Evolutionary conservation across 371 early-diverging fungal species (phyloP).

Genomic region (Mortierella sp.): DNA sequence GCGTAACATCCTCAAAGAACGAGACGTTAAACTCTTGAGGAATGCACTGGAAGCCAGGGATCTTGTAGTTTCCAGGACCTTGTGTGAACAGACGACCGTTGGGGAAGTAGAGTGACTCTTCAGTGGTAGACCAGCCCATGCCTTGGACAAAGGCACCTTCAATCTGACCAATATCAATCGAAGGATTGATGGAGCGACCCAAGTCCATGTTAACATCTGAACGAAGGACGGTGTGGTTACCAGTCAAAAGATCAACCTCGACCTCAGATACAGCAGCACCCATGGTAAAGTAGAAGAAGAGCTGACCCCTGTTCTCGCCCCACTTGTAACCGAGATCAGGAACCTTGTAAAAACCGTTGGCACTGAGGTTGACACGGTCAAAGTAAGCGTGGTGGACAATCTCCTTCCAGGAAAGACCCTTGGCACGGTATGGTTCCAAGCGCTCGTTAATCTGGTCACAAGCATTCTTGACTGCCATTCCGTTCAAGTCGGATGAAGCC

Average conservation of each 20-base stretch:
- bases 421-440: constrained; percentile 55
- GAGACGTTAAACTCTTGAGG: constrained; percentile 79
- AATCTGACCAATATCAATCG: constrained; percentile 86
- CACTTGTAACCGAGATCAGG: constrained; percentile 81
- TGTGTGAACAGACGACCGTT: constrained; percentile 76
- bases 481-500: constrained; percentile 81
- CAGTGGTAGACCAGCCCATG: constrained; percentile 80
- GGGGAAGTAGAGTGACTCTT: constrained; percentile 77
- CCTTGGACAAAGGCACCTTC: constrained; percentile 89
- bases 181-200: constrained; percentile 80
- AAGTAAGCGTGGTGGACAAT: constrained; percentile 75
- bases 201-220: constrained; percentile 83
- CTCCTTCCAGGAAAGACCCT: constrained; percentile 60
- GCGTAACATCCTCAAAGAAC: constrained; percentile 70
- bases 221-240: constrained; percentile 76
- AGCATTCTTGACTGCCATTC: constrained; percentile 80
- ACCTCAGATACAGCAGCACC: constrained; percentile 83
- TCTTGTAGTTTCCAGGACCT: constrained; percentile 87
- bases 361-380: constrained; percentile 78
- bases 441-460: constrained; percentile 75
- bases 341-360: constrained; percentile 81
- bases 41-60: constrained; percentile 82
- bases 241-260: constrained; percentile 83
- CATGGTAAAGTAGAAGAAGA: constrained; percentile 81
- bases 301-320: constrained; percentile 70